Evolutionary conservation across 106 monocot genomes (phyloP).

Genomic region (Ottelia alismoides): DNA sequence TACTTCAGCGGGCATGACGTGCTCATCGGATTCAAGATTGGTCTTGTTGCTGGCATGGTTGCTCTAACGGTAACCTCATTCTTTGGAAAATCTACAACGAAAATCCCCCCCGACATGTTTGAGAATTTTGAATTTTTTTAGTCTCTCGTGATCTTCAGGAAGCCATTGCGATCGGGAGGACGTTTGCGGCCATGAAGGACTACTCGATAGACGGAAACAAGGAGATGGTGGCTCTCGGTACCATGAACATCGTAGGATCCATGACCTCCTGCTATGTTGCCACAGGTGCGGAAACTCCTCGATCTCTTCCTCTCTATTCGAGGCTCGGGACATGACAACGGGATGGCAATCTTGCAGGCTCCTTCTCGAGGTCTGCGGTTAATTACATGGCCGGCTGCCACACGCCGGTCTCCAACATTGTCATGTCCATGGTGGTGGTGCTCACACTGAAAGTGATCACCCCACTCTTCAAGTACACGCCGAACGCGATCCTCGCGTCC

Average conservation of each 20-base stretch:
- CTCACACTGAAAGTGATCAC: constrained; percentile 59
- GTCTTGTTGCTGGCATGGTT: constrained; percentile 49
- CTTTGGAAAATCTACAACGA: no score
- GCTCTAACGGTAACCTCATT: constrained; percentile 42
- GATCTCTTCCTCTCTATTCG: not conserved
- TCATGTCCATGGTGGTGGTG: constrained; percentile 64
- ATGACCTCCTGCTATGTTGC: constrained; percentile 78
- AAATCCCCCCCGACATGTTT: constrained; percentile 2
- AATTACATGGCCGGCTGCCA: constrained; percentile 86
- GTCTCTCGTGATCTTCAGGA: constrained; percentile 26
- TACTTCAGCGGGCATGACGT: constrained; percentile 38
- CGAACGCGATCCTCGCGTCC: constrained; percentile 65
- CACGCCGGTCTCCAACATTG: constrained; percentile 65
- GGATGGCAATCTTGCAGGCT: constrained; percentile 27
- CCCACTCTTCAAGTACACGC: constrained; percentile 88
- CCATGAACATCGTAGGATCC: constrained; percentile 74
- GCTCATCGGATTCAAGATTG: constrained; percentile 53
- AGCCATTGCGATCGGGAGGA: constrained; percentile 82
- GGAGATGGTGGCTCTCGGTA: constrained; percentile 80
- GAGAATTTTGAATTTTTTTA: not conserved
- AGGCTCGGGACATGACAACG: not conserved
- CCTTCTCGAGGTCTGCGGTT: constrained; percentile 82
- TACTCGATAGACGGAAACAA: constrained; percentile 84
- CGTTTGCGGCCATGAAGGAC: constrained; percentile 82
- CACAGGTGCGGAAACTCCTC: constrained; percentile 41